Evolutionary conservation across 2,329 filamentous ascomycete genomes (phyloP).

Genomic region (Curvularia eragrostidis): DNA sequence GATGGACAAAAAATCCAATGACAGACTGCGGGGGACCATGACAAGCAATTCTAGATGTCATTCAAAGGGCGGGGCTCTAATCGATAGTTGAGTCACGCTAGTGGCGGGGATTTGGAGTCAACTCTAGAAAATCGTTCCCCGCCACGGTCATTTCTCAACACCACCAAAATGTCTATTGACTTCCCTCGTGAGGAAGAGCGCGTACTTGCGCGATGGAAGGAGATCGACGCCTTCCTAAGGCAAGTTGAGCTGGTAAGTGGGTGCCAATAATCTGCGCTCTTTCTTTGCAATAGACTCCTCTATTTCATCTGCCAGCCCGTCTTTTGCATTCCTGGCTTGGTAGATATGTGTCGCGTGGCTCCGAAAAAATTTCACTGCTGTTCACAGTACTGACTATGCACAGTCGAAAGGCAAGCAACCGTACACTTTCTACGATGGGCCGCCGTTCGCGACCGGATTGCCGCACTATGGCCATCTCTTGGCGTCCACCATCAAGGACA

Average conservation of each 20-base stretch:
- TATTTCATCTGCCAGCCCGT: background rate
- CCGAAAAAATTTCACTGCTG: background rate
- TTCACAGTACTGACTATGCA: background rate
- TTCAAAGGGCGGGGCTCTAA: conserved; percentile 20
- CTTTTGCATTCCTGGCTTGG: background rate
- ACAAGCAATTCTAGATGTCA: background rate
- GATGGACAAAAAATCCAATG: background rate
- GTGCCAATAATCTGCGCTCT: background rate
- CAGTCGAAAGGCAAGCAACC: conserved; percentile 76
- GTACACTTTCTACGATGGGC: conserved; percentile 91
- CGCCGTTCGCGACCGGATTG: conserved; percentile 62
- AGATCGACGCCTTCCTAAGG: conserved; percentile 88
- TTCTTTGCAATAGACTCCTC: background rate
- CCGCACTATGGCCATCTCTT: conserved; percentile 79
- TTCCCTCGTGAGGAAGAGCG: conserved; percentile 91
- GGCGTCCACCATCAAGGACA: conserved; percentile 95
- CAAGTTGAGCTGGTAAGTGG: conserved; percentile 73
- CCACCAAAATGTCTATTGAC: conserved; percentile 75
- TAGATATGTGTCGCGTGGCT: background rate
- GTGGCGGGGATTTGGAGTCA: conserved; percentile 32
- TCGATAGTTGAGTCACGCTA: conserved; percentile 36
- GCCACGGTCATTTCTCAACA: conserved; percentile 28
- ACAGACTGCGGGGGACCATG: background rate
- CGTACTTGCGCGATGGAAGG: conserved; percentile 84
- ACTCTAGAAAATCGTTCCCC: conserved; percentile 40